These are phyloP conservation scores for Cercospora sp. DNA, from an alignment of 2,329 filamentous ascomycete species.

Conservation along the genomic window DNA sequence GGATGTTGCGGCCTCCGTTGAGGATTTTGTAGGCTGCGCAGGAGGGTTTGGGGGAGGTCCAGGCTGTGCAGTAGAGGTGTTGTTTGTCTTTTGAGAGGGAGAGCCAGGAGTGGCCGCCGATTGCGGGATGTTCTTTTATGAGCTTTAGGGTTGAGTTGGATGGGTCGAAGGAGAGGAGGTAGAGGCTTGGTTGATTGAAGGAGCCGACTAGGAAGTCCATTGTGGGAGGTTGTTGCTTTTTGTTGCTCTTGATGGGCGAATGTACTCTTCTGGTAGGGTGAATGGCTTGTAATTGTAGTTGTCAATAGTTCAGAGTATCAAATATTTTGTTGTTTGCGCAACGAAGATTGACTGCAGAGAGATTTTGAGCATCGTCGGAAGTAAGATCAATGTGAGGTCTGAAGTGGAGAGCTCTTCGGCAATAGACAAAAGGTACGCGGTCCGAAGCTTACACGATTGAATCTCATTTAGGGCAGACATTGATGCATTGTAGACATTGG, in stretches of 20 bases:
- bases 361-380: background rate
- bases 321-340: background rate
- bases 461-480: background rate
- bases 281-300: no score
- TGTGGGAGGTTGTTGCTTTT: background rate
- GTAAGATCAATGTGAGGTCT: background rate
- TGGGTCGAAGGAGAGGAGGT: conserved; percentile 37
- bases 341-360: background rate
- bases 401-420: conserved; percentile 1
- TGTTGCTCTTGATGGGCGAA: background rate
- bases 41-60: conserved; percentile 36
- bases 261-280: background rate
- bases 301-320: background rate
- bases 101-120: conserved; percentile 41
- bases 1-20: conserved; percentile 28
- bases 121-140: conserved; percentile 33
- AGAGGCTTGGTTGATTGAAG: conserved; percentile 38
- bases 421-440: conserved; percentile 16
- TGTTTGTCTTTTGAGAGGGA: conserved; percentile 34
- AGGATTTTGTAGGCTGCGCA: conserved; percentile 36
- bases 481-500: background rate
- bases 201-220: conserved; percentile 42
- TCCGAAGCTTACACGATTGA: conserved; percentile 9
- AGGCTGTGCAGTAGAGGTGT: conserved; percentile 40
- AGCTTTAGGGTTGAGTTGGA: conserved; percentile 28